Percentiles rank a stretch among this genome's conserved stretches.
Conservation (phyloP, 345 rosid genomes). For the Zanthoxylum bungeanum region DNA sequence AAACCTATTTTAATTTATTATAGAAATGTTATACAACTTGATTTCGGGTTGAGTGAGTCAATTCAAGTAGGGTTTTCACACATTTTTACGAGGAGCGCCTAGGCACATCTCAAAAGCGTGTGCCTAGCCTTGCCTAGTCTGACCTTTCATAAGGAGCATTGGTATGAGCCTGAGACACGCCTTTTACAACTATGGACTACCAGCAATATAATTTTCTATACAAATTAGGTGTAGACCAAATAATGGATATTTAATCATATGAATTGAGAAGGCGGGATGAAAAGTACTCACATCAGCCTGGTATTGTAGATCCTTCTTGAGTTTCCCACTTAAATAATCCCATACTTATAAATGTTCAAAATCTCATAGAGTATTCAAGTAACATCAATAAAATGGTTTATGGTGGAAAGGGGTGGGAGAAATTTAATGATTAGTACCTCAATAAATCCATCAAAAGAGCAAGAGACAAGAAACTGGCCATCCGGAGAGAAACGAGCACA, state of each 20-base stretch:
- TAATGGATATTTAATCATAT: not conserved
- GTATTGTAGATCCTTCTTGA: conserved; percentile 96
- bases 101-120: too few species aligned
- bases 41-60: too few species aligned
- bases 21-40: too few species aligned
- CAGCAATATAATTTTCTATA: not conserved
- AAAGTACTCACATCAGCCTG: conserved; percentile 82
- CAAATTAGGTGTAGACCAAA: not conserved
- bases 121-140: too few species aligned
- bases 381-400: conserved; percentile 15
- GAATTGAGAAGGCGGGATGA: not conserved
- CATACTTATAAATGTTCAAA: conserved; percentile 58
- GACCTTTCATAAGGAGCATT: too few species aligned
- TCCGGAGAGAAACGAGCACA: conserved; percentile 93
- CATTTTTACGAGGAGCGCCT: too few species aligned
- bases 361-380: conserved; percentile 17
- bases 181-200: too few species aligned
- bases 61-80: too few species aligned
- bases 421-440: conserved; percentile 45
- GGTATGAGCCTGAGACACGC: too few species aligned
- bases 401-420: not conserved
- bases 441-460: conserved; percentile 95
- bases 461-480: conserved; percentile 95
- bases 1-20: too few species aligned
- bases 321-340: conserved; percentile 97